Conservation (phyloP, 352 stramenopile species). For the Globisporangium alternatum region DNA sequence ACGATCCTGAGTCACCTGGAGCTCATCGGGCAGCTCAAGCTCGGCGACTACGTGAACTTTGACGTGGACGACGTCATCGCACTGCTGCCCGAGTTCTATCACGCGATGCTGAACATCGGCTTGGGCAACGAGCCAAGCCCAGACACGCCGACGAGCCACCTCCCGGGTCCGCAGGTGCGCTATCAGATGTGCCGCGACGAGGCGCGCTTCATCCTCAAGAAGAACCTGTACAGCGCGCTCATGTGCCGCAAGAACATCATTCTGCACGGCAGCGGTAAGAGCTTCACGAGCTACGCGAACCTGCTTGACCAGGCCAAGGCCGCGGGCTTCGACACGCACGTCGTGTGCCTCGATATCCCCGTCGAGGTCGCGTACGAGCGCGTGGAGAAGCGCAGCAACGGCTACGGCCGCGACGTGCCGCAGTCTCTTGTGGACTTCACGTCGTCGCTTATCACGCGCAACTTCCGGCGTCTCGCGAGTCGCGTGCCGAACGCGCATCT, state of each 20-base stretch:
- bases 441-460: slow-evolving; percentile 56
- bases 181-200: slow-evolving; percentile 82
- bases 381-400: slow-evolving; percentile 60
- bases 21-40: slow-evolving; percentile 55
- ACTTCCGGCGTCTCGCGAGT: slow-evolving; percentile 59
- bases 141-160: slow-evolving; percentile 13
- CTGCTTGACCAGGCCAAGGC: slow-evolving; percentile 68
- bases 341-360: slow-evolving; percentile 77
- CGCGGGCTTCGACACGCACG: slow-evolving; percentile 64
- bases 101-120: slow-evolving; percentile 80
- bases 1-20: slow-evolving; percentile 77
- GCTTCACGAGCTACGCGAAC: slow-evolving; percentile 56
- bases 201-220: slow-evolving; percentile 77
- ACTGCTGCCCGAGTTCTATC: slow-evolving; percentile 76
- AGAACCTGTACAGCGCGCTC: slow-evolving; percentile 73
- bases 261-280: slow-evolving; percentile 74
- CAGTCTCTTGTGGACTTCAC: slow-evolving; percentile 62
- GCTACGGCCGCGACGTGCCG: slow-evolving; percentile 68
- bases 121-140: slow-evolving; percentile 50
- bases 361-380: slow-evolving; percentile 60
- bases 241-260: slow-evolving; percentile 82
- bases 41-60: slow-evolving; percentile 84
- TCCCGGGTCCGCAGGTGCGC: slow-evolving; percentile 56
- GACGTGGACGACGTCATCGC: slow-evolving; percentile 80
- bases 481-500: slow-evolving; percentile 69